Conservation (phyloP, 352 stramenopile genomes). For the Blastocystis sp. region DNA sequence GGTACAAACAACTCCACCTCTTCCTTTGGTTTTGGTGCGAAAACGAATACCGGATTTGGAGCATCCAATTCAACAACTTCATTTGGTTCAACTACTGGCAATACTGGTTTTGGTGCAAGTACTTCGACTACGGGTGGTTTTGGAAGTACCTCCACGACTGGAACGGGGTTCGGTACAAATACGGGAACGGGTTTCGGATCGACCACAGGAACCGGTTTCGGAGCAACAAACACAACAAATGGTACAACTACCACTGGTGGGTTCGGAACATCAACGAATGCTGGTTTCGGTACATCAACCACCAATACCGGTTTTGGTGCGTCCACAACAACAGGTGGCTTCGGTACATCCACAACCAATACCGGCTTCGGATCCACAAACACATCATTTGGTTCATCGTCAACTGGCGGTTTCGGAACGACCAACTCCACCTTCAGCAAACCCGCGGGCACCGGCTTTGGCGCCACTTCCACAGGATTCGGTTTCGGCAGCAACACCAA, state of each 20-base stretch:
- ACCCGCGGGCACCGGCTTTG: too few species aligned
- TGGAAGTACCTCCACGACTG: neutral
- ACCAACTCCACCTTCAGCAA: too few species aligned
- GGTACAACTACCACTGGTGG: neutral
- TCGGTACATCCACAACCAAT: neutral
- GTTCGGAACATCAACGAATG: neutral
- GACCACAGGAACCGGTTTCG: neutral
- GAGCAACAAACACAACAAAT: neutral
- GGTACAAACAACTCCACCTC: too few species aligned
- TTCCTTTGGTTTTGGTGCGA: too few species aligned
- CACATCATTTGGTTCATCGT: neutral
- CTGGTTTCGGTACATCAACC: neutral
- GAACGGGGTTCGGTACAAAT: neutral
- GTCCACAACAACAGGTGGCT: neutral
- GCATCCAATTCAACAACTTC: too few species aligned
- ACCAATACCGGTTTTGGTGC: too few species aligned
- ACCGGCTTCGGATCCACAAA: too few species aligned
- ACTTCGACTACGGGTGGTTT: neutral
- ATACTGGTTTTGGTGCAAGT: conserved; percentile 4
- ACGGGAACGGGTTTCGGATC: neutral
- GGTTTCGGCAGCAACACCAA: neutral
- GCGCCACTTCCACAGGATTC: too few species aligned
- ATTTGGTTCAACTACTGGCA: too few species aligned
- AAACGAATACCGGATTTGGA: too few species aligned
- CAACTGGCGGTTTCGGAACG: neutral